Percentiles rank a stretch among this genome's conserved stretches.
phyloP scores from a whole-genome alignment of 345 rosid species.

The Moringa oleifera region DNA sequence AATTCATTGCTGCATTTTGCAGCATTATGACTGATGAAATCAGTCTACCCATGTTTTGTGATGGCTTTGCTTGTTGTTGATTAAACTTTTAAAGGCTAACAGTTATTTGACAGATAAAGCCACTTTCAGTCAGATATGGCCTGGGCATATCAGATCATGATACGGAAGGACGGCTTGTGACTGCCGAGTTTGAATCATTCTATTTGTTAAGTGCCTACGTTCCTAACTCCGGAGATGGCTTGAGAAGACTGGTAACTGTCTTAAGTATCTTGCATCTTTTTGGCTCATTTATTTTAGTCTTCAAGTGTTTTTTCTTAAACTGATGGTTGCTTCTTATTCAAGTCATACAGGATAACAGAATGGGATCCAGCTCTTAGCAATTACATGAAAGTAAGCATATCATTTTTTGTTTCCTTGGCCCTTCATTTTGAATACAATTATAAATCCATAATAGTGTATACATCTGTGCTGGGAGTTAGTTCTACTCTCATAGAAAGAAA shows the following conservation, averaged over 20 bases:
- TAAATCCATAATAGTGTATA: too few relatives aligned
- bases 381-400: slow-evolving; percentile 65
- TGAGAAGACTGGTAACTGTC: slow-evolving; percentile 76
- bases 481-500: too few relatives aligned
- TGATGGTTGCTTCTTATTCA: slow-evolving; percentile 18
- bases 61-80: background rate
- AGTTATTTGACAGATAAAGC: slow-evolving; percentile 63
- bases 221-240: slow-evolving; percentile 97
- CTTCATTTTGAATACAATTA: background rate
- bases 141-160: slow-evolving; percentile 76
- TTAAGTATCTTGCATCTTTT: slow-evolving; percentile 6
- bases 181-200: slow-evolving; percentile 81
- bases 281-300: slow-evolving; percentile 6
- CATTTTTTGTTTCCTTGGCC: background rate
- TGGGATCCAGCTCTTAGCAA: slow-evolving; percentile 84
- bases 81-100: slow-evolving; percentile 3
- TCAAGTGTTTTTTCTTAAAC: slow-evolving; percentile 2
- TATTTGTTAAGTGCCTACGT: slow-evolving; percentile 67
- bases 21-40: background rate
- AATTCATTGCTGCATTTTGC: too few relatives aligned
- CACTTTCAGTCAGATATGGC: slow-evolving; percentile 78
- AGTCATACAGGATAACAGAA: slow-evolving; percentile 68
- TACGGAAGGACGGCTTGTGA: slow-evolving; percentile 82
- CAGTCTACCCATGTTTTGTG: background rate
- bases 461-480: too few relatives aligned